Conservation (phyloP, 1,284 basidiomycete species). For the Afroboletus lepidellus region DNA sequence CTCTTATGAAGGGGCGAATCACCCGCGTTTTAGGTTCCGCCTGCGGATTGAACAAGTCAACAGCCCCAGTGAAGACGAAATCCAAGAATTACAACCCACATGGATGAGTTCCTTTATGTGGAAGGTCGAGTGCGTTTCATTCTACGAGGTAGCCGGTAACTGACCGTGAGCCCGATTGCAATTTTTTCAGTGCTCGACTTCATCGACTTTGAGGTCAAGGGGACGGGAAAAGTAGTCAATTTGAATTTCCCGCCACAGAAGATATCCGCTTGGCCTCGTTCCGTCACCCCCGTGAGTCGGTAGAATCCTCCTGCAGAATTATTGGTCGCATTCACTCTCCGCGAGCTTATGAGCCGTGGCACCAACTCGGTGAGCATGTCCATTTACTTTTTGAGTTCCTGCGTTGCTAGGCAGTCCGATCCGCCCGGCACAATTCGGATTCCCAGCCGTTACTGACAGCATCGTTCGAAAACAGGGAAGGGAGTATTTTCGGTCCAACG, state of each 20-base stretch:
- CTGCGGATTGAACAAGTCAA: neutral
- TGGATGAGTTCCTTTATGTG: neutral
- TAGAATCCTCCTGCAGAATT: neutral
- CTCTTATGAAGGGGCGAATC: neutral
- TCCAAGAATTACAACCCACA: neutral
- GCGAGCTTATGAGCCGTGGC: neutral
- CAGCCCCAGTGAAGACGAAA: neutral
- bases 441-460: too few relatives aligned
- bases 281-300: neutral
- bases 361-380: neutral
- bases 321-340: conserved; percentile 3
- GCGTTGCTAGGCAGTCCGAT: neutral
- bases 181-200: neutral
- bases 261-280: neutral
- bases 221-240: neutral
- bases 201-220: neutral
- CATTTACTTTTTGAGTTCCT: neutral
- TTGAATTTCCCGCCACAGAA: conserved; percentile 3
- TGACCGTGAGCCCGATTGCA: neutral
- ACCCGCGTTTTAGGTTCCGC: neutral
- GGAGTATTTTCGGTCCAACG: neutral
- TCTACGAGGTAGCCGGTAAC: neutral
- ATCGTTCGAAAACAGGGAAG: too few relatives aligned
- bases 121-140: conserved; percentile 1
- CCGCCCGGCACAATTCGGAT: neutral